Percentiles rank a stretch among this genome's conserved stretches.
Conservation (phyloP, 2,329 filamentous ascomycete genomes). For the Talaromyces piceae region DNA sequence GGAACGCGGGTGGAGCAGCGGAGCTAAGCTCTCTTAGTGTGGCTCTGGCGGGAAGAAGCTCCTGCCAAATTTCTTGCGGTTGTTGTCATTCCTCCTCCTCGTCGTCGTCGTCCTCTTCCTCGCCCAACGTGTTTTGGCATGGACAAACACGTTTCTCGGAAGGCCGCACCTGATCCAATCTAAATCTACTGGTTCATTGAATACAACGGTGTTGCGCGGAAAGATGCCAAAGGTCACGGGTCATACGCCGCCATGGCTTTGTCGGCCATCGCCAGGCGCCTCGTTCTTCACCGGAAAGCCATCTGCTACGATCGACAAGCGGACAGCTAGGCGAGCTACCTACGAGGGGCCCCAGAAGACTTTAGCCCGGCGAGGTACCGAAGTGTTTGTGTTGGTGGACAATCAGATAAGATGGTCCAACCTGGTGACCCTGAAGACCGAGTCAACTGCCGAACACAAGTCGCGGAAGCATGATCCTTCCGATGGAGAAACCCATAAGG, state of each 20-base stretch:
- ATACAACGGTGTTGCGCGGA: not conserved
- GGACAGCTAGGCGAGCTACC: conserved; percentile 19
- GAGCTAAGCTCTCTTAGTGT: conserved; percentile 5
- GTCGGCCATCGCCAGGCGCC: conserved; percentile 67
- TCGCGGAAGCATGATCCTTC: conserved; percentile 23
- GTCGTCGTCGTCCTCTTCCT: not conserved
- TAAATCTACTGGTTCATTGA: no score
- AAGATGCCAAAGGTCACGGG: conserved; percentile 78
- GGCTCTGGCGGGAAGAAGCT: conserved; percentile 8
- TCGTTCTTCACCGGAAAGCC: conserved; percentile 61
- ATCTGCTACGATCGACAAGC: conserved; percentile 29
- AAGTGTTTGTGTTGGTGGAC: conserved; percentile 81
- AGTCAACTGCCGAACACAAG: conserved; percentile 37
- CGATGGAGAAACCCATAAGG: conserved; percentile 25
- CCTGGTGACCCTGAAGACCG: conserved; percentile 67
- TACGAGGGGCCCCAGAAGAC: conserved; percentile 46
- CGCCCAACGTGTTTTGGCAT: not conserved
- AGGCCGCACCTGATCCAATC: no score
- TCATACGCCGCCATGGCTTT: conserved; percentile 83
- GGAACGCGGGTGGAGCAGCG: not conserved
- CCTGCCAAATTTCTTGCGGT: not conserved
- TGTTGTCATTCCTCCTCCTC: not conserved
- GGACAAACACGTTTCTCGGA: not conserved
- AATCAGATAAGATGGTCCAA: conserved; percentile 91
- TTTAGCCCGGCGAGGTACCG: conserved; percentile 73